Evolutionary conservation across 192 early-diverging fungal species (phyloP).

Genomic region (Rhizoclosmatium globosum): DNA sequence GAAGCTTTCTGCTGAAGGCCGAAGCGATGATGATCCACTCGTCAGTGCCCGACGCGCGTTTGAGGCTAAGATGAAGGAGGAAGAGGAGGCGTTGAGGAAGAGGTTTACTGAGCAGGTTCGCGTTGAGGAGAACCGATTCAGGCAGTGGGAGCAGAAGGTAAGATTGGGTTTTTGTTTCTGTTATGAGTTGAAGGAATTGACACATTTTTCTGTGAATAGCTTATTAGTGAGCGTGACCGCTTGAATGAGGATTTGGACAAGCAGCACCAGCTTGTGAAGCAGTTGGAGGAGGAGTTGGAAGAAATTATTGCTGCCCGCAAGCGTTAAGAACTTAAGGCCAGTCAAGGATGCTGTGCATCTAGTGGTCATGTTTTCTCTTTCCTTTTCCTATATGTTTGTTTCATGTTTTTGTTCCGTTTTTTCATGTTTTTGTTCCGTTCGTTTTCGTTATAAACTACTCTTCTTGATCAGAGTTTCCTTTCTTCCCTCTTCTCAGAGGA

Average conservation of each 20-base stretch:
- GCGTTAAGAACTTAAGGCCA: constrained; percentile 28
- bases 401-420: background rate
- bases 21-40: constrained; percentile 75
- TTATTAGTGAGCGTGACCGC: constrained; percentile 97
- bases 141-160: constrained; percentile 94
- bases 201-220: constrained; percentile 46
- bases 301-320: constrained; percentile 52
- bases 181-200: constrained; percentile 3
- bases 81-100: constrained; percentile 94
- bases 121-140: constrained; percentile 96
- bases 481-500: no score
- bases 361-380: background rate
- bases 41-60: constrained; percentile 72
- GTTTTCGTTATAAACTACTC: background rate
- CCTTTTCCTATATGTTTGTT: background rate
- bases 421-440: background rate
- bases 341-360: background rate
- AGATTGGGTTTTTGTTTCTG: constrained; percentile 24
- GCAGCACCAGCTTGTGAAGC: constrained; percentile 88
- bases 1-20: constrained; percentile 81
- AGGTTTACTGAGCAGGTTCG: constrained; percentile 98
- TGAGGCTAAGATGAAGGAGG: constrained; percentile 96
- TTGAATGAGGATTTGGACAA: constrained; percentile 98
- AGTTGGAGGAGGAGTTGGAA: constrained; percentile 85
- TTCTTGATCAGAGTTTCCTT: no score